Evolutionary conservation across 2,329 filamentous ascomycete genomes (phyloP).

Genomic region (Phaeosphaeriaceae sp.): DNA sequence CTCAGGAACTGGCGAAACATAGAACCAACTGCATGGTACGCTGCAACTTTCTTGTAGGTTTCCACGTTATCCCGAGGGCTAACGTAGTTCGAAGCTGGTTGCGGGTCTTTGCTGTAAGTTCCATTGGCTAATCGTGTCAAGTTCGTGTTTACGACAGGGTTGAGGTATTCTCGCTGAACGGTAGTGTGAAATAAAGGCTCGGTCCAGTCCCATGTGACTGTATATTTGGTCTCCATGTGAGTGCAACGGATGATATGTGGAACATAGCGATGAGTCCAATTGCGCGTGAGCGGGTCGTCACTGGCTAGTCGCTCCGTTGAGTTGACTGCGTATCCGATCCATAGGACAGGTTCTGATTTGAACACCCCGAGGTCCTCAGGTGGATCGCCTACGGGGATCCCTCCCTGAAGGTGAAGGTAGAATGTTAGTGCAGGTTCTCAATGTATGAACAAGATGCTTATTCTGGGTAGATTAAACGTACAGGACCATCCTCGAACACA

Average conservation of each 20-base stretch:
- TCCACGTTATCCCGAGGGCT: constrained; percentile 30
- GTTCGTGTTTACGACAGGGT: constrained; percentile 41
- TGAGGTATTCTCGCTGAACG: constrained; percentile 24
- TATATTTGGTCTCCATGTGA: constrained; percentile 45
- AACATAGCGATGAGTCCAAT: constrained; percentile 39
- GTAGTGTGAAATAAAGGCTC: constrained; percentile 31
- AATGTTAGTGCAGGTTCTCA: no score
- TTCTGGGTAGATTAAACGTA: constrained; percentile 35
- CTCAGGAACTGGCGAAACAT: constrained; percentile 39
- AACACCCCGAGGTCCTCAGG: constrained; percentile 35
- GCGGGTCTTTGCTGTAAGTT: neutral
- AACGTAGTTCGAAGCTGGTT: constrained; percentile 7
- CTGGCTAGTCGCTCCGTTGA: constrained; percentile 26
- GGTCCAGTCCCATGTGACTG: constrained; percentile 38
- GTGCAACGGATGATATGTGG: constrained; percentile 39
- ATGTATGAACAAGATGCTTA: no score
- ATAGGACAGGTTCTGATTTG: constrained; percentile 42
- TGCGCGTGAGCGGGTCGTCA: constrained; percentile 27
- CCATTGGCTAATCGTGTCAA: constrained; percentile 35
- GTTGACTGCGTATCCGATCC: constrained; percentile 44
- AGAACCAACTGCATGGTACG: constrained; percentile 43
- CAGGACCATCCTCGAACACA: constrained; percentile 24
- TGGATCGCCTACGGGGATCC: no score
- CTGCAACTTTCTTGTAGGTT: constrained; percentile 40
- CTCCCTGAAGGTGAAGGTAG: no score